Base-by-base conservation (phyloP, 306 rosid genomes). In the Sindora glabra region DNA sequence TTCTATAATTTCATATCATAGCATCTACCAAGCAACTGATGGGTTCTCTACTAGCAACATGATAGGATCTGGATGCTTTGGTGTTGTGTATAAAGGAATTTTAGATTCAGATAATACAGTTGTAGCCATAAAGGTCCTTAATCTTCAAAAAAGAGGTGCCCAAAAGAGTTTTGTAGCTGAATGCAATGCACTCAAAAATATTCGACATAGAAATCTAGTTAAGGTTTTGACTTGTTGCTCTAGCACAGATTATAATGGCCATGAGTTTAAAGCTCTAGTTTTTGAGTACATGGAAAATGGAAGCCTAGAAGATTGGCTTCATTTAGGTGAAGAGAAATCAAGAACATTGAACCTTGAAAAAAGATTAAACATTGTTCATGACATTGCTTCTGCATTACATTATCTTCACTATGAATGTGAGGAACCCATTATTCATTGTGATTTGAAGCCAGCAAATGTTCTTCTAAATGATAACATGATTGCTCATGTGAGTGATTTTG, bases 191-290 rank as follows among this genome's bases (percentile, higher is more conserved):
- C 54, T 67, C 11, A 68, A 63, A 30, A 55, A 39, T 50, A 39
- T 55, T 16, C 11, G 67, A 39, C 71, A 74, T 39, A 57, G 57
- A 23, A 68, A 68, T 39, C 65, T 68, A 3, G 44, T 68, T 0
- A 55, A 47, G 46, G 41, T 68, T 45, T 37, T 74, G 2, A 55
- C 62, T 2, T 64, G 68, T 46, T 74, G 79, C 58, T 74, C 66
- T 0, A 74, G 56, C 32, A n/a, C 55, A 14, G 37, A 62, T 48
- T 22, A 47, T n/a, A 23, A 23, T 13, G 68, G 68, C 23, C 26
- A 42, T 2, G 40, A 41, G 27, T 59, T 42, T 16, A 52, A 52
- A 30, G 58, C 58, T 4, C 19, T 52, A 0, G 23, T 62, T 53
- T 62, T 47, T 34, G 47, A 47, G 22, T 62, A 30, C n/a, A n/a